phyloP scores from a whole-genome alignment of 345 rosid species.

The Boechera stricta region DNA sequence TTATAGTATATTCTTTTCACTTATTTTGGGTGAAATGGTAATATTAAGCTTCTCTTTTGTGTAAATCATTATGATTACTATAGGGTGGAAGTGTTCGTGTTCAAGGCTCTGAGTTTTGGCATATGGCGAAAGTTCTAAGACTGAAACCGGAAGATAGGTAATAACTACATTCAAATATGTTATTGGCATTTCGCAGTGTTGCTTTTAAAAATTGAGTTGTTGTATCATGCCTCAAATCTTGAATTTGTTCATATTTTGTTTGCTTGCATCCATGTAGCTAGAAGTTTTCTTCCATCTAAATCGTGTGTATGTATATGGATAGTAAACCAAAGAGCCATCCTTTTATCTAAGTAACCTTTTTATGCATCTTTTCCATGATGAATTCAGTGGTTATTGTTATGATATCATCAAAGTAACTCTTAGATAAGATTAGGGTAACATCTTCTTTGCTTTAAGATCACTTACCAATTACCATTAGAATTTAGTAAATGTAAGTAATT shows the following conservation, averaged over 20 bases:
- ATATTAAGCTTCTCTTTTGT: not conserved
- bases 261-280: not conserved
- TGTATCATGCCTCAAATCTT: not conserved
- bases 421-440: not conserved
- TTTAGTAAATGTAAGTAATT: constrained; percentile 21
- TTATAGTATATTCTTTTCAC: not conserved
- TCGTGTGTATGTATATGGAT: not conserved
- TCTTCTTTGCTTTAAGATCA: not conserved
- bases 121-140: constrained; percentile 81
- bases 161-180: not conserved
- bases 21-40: not conserved
- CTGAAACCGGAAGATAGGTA: constrained; percentile 66
- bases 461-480: not conserved
- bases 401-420: not conserved
- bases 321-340: not conserved
- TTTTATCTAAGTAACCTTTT: constrained; percentile 6
- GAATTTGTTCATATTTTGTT: not conserved
- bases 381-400: not conserved
- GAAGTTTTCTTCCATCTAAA: not conserved
- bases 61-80: constrained; percentile 21
- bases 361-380: constrained; percentile 23
- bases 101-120: constrained; percentile 87
- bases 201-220: not conserved
- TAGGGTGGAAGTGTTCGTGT: constrained; percentile 78
- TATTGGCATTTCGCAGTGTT: not conserved